Conservation (phyloP, 2,329 filamentous ascomycete species). For the Arthroderma sp. region DNA sequence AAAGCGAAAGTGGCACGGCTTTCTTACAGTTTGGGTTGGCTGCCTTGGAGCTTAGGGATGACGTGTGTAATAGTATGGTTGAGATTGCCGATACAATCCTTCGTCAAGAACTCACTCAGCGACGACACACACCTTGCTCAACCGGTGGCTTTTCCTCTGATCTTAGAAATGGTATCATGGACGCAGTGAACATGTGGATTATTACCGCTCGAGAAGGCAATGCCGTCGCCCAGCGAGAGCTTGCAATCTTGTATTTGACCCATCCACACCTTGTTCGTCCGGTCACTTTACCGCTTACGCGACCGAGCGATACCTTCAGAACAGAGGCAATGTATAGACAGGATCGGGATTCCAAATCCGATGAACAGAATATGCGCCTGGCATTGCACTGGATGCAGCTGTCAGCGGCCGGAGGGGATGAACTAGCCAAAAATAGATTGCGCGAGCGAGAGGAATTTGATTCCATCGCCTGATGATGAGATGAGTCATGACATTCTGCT, state of each 20-base stretch:
- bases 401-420: slow-evolving; percentile 73
- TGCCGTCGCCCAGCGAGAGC: slow-evolving; percentile 76
- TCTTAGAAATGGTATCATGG: slow-evolving; percentile 37
- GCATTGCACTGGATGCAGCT: slow-evolving; percentile 97
- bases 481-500: not conserved
- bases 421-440: slow-evolving; percentile 69
- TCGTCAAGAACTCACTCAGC: slow-evolving; percentile 36
- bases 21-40: slow-evolving; percentile 87
- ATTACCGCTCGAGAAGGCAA: slow-evolving; percentile 90
- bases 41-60: slow-evolving; percentile 74
- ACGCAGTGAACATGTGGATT: slow-evolving; percentile 79
- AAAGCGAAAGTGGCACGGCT: slow-evolving; percentile 53
- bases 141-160: slow-evolving; percentile 20
- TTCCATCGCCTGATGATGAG: slow-evolving; percentile 35
- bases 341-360: slow-evolving; percentile 53
- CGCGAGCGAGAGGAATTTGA: slow-evolving; percentile 55
- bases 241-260: slow-evolving; percentile 85
- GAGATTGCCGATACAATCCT: slow-evolving; percentile 59
- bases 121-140: slow-evolving; percentile 21
- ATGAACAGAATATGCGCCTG: slow-evolving; percentile 81
- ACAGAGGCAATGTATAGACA: slow-evolving; percentile 62
- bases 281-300: slow-evolving; percentile 70
- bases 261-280: slow-evolving; percentile 72
- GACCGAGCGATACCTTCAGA: slow-evolving; percentile 81
- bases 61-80: slow-evolving; percentile 75